Evolutionary conservation across 2,329 filamentous ascomycete genomes (phyloP), one percentile per base, ranked within the genome.

Genomic region (Pseudogymnoascus sp.): DNA sequence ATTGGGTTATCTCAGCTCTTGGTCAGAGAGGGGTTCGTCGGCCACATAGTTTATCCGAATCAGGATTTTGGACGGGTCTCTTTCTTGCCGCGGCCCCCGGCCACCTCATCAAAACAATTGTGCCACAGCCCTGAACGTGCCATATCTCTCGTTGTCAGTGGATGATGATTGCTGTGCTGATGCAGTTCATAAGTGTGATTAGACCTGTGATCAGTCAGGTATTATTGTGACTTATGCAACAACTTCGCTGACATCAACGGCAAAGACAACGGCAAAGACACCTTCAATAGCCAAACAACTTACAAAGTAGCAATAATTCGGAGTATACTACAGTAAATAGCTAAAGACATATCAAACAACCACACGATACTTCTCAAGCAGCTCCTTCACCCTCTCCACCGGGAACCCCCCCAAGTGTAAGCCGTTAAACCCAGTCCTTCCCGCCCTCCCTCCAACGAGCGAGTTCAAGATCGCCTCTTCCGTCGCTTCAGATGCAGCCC

Each of bases 391-490:
- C 61, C 70, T 74, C 0, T 78, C 75, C 36, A 84, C 70, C 31
- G 81, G 79, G 44, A 84, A 70, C 0, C 78, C 82, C 59, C 83
- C 79, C 1, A 84, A 74, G 25, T 70, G 80, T 6, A 75, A 72
- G 1, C 79, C 82, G 60, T 78, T 75, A 64, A 80, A 78, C 0
- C 85, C 85, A 0, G 77, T 79, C 76, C 86, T 82, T 0, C 81
- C 83, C 68, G 85, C 81, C 1, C 85, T 84, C 76, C 82, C 86
- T 65, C 80, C 86, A 62, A 72, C 64, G 7, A 89, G 73, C 0
- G 82, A 80, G 70, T 89, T 89, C 66, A 86, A 82, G 62, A 89
- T 87, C 1, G 84, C 81, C 73, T 89, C 86, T 69, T 89, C 85
- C 0, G 84, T 84, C 0, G 81, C 82, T 69, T 89, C 86, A 0